These are phyloP conservation scores for Aspergillus texensis DNA, from an alignment of 2,329 filamentous ascomycete genomes.

Conservation along the genomic window DNA sequence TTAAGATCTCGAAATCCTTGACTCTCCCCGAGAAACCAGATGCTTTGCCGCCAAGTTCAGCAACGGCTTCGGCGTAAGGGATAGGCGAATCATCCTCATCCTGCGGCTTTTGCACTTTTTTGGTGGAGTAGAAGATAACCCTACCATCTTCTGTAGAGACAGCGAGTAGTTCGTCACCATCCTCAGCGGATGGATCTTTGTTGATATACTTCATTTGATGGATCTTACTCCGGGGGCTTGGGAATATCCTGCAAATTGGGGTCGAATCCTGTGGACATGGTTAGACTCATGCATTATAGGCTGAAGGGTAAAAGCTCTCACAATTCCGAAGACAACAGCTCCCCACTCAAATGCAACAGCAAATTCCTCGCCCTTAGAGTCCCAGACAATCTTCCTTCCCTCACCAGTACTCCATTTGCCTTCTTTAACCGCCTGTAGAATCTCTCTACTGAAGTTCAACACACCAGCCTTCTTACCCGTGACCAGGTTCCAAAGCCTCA, in stretches of 20 bases:
- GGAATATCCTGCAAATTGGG: constrained; percentile 73
- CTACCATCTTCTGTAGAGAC: constrained; percentile 89
- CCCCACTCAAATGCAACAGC: constrained; percentile 88
- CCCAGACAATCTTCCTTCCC: constrained; percentile 81
- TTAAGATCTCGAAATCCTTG: constrained; percentile 81
- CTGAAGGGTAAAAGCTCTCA: constrained; percentile 32
- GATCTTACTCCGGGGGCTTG: constrained; percentile 72
- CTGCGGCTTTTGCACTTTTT: constrained; percentile 40
- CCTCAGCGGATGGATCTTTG: constrained; percentile 45
- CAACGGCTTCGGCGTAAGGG: constrained; percentile 64
- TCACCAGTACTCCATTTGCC: constrained; percentile 77
- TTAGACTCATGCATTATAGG: constrained; percentile 18
- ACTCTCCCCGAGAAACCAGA: constrained; percentile 71
- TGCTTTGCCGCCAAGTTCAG: constrained; percentile 75
- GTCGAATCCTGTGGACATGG: constrained; percentile 63
- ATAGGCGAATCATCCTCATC: constrained; percentile 56
- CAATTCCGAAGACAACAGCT: constrained; percentile 79
- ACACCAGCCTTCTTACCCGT: constrained; percentile 95
- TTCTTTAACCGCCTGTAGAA: constrained; percentile 76
- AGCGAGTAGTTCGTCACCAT: constrained; percentile 63
- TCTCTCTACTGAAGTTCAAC: constrained; percentile 75
- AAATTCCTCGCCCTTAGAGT: constrained; percentile 75
- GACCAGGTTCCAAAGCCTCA: constrained; percentile 95
- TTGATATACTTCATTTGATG: constrained; percentile 77
- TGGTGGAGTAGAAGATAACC: constrained; percentile 79